phyloP scores from a whole-genome alignment of 148 eudicot species.

The Fagopyrum tataricum region DNA sequence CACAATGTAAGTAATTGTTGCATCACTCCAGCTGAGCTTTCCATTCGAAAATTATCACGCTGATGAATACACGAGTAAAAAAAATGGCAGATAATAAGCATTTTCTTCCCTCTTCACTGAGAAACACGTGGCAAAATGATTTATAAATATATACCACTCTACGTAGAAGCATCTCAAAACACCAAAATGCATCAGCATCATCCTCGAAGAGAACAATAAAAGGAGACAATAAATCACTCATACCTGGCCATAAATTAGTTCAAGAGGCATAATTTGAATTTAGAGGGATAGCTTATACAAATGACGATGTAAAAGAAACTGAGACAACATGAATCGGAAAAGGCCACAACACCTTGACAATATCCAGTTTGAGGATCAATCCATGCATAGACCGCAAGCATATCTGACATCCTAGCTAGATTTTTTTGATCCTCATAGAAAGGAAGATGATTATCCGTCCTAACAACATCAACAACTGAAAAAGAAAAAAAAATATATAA shows the following conservation, averaged over 20 bases:
- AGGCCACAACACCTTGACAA: slow-evolving; percentile 70
- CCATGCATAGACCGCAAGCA: slow-evolving; percentile 99
- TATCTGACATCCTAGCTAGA: slow-evolving; percentile 97
- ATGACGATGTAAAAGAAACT: not conserved
- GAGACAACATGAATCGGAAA: no score
- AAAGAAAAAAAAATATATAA: slow-evolving; percentile 20
- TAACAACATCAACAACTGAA: slow-evolving; percentile 95
- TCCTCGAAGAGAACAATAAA: slow-evolving; percentile 93
- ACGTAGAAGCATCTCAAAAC: slow-evolving; percentile 96
- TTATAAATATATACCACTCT: slow-evolving; percentile 52
- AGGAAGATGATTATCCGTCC: slow-evolving; percentile 89
- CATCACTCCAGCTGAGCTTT: slow-evolving; percentile 94
- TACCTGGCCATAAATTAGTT: slow-evolving; percentile 40
- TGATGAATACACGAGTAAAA: slow-evolving; percentile 23
- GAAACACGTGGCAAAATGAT: not conserved
- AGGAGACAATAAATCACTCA: slow-evolving; percentile 97
- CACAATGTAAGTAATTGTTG: slow-evolving; percentile 87
- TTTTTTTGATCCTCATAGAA: slow-evolving; percentile 83
- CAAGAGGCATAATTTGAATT: not conserved
- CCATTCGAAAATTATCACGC: slow-evolving; percentile 92
- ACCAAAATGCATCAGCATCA: slow-evolving; percentile 99
- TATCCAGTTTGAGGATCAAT: slow-evolving; percentile 97
- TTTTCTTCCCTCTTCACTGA: not conserved
- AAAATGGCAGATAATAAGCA: slow-evolving; percentile 2
- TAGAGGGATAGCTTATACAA: not conserved